These are phyloP conservation scores for Colletotrichum cuscutae DNA, from an alignment of 2,329 filamentous ascomycete species.

Conservation along the genomic window DNA sequence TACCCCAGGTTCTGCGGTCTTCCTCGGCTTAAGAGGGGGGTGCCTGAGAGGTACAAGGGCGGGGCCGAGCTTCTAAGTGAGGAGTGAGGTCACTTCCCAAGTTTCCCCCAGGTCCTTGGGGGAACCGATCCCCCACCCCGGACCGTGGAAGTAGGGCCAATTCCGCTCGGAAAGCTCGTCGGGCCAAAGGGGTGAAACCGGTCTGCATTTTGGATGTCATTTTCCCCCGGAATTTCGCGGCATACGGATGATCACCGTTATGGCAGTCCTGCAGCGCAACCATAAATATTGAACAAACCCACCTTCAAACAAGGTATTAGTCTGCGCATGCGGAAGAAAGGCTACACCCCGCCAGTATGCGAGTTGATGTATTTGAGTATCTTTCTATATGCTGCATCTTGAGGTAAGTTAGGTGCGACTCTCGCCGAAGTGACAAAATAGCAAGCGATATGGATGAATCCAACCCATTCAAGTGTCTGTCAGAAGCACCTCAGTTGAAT, in stretches of 20 bases:
- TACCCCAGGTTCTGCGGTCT: slow-evolving; percentile 31
- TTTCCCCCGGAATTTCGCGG: slow-evolving; percentile 1
- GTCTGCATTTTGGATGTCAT: not conserved
- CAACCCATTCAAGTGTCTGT: not conserved
- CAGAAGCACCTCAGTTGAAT: not conserved
- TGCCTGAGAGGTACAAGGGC: slow-evolving; percentile 9
- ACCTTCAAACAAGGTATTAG: not conserved
- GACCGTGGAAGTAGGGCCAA: slow-evolving; percentile 24
- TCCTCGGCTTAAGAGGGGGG: slow-evolving; percentile 34
- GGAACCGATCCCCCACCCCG: slow-evolving; percentile 31
- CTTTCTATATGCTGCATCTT: not conserved
- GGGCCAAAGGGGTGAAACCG: not conserved
- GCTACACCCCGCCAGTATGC: not conserved
- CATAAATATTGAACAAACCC: not conserved
- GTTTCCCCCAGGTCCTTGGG: slow-evolving; percentile 3
- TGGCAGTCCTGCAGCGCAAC: not conserved
- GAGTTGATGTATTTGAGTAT: not conserved
- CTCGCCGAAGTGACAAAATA: not conserved
- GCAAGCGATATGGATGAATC: too few relatives aligned
- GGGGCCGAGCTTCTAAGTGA: slow-evolving; percentile 29
- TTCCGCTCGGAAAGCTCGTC: not conserved
- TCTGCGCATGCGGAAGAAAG: not conserved
- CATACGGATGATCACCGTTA: not conserved
- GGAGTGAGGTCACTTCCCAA: slow-evolving; percentile 20
- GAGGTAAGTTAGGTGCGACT: not conserved